These are phyloP conservation scores for Eucalyptus sp. DNA, from an alignment of 345 rosid species.

Conservation along the genomic window DNA sequence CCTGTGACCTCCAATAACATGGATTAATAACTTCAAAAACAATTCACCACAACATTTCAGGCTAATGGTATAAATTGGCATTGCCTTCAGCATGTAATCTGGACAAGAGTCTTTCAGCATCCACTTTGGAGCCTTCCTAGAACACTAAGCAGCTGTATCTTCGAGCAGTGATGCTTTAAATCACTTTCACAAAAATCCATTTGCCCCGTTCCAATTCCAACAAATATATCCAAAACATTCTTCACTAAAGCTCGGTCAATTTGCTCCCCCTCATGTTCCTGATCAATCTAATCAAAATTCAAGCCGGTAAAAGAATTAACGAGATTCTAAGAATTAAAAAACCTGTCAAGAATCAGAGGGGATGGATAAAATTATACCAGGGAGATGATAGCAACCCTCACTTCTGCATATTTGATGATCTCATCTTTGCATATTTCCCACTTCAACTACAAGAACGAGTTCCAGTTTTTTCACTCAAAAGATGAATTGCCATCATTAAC, in stretches of 20 bases:
- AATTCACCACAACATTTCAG: neutral
- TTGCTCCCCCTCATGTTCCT: slow-evolving; percentile 50
- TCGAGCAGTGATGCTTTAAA: slow-evolving; percentile 50
- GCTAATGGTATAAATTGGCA: neutral
- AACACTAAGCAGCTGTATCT: slow-evolving; percentile 64
- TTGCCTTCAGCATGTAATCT: slow-evolving; percentile 45
- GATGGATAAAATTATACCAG: slow-evolving; percentile 14
- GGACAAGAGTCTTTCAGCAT: slow-evolving; percentile 64
- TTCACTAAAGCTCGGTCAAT: slow-evolving; percentile 47
- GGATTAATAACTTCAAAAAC: neutral
- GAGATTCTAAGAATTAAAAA: too few relatives aligned
- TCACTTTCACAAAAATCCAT: slow-evolving; percentile 31
- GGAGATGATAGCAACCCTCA: slow-evolving; percentile 37
- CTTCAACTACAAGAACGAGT: neutral
- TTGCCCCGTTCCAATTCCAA: slow-evolving; percentile 41
- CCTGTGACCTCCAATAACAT: slow-evolving; percentile 4
- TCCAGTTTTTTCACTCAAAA: neutral
- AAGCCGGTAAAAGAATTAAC: neutral
- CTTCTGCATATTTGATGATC: slow-evolving; percentile 7
- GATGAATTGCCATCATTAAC: neutral
- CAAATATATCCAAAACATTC: slow-evolving; percentile 41
- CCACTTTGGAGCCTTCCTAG: slow-evolving; percentile 81
- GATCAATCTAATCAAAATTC: slow-evolving; percentile 22
- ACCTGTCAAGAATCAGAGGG: neutral
- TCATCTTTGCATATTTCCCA: neutral